Evolutionary conservation across 2,329 filamentous ascomycete species (phyloP), one percentile per base, ranked within the genome.

Genomic region (Leptographium lundbergii): DNA sequence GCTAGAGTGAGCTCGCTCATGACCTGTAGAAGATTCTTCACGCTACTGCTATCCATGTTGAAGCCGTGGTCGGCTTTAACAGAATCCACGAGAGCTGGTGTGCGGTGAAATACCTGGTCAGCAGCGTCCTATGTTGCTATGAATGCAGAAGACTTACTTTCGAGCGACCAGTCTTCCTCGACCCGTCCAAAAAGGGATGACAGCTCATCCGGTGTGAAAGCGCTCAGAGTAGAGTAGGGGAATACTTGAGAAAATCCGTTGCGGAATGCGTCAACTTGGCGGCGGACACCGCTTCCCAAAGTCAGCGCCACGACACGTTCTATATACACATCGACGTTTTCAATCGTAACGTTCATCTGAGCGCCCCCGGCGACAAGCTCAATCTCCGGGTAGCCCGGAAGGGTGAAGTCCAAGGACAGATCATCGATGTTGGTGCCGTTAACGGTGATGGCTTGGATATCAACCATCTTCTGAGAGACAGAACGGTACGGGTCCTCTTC

Each of bases 41-140:
- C 91, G 68, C 88, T 96, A 75, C 87, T 89, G 77, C 92, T 97
- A 70, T 99, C 94, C 82, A 99, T 94, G 67, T 97, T 99, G 77
- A 89, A 99, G 10, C 94, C 94, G 69, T 99, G 94, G 67, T 99
- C 94, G 32, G 94, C 94, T 75, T 99, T 99, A 75, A 99, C 92
- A 0, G 92, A 96, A 69, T 99, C 94, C 82, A 95, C 95, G 48
- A 99, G 82, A 61, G 94, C 89, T 94, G 61, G 32, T 27, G 11
- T 14, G 14, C 4, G 51, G 61, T 29, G n/a, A 32, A 62, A 47
- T 47, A 3, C 5, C 24, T 9, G 1, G 34, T 57, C 17, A 57
- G 45, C 13, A 47, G 9, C 34, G 27, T 2, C 3, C 7, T 34
- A 5, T 36, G 29, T 22, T 14, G 22, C 17, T 1, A 61, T 1